Evolutionary conservation across 1,284 basidiomycete species (phyloP), one percentile per base, ranked within the genome.

Genomic region (Cerrena zonata): DNA sequence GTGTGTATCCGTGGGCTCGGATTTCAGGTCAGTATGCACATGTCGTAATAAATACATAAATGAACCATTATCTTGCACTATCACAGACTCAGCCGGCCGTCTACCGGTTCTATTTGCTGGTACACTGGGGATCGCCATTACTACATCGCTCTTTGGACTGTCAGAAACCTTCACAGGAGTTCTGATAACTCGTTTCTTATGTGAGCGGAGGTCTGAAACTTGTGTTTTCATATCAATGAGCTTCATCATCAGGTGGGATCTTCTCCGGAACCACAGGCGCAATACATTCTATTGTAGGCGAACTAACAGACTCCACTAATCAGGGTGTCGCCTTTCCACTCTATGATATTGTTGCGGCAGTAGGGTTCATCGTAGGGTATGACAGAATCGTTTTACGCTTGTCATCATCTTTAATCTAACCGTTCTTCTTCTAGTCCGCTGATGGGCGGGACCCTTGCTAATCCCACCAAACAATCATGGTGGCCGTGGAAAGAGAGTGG

Each of bases 301-400:
- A 87, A 62, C 70, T 88, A n/a, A 82, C 82, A 2, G 80, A 88
- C 58, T 62, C 75, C 10, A 78, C 77, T 3, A 86, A 88, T 52
- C 77, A 84, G 60, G 76, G 77, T 1, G 60, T 70, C 37, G 80
- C 79, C 0, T 82, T 82, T 56, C 81, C 85, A 2, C 69, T 86
- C 7, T 84, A 80, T 53, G 77, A 78, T 36, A 65, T 86, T 21
- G 73, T 75, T 23, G 84, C 77, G 68, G 81, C 82, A 1, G 53
- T 84, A 2, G 84, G 84, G 21, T 69, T 73, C 22, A 76, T 84
- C 38, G 65, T 84, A 18, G 83, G 83, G 80, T 82, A 53, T 25
- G 67, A 47, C 38, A 15, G 30, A 15, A 34, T 34, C 30, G 7
- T 15, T 15, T 15, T 34, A 12, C 15, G 23, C 43, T 24, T 23